Base-by-base conservation (phyloP, 495 filamentous ascomycete species). In the Talaromyces nanjingensis region DNA sequence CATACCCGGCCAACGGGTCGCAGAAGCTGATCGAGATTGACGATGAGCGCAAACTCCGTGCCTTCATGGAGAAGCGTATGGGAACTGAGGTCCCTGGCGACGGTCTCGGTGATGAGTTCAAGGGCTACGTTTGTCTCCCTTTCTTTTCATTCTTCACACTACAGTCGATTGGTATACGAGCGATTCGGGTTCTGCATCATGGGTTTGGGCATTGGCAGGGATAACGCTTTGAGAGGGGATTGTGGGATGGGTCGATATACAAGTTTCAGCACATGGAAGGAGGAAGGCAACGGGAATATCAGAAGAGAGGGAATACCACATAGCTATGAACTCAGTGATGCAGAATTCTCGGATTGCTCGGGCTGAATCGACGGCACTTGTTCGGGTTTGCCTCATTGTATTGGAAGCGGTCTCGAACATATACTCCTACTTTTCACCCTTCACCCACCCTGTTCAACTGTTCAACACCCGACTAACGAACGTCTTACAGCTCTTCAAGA, bases 1-100 rank as follows among this genome's bases (percentile, higher is more conserved):
- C 91, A 79, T 92, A 91, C 86, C 94, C 96, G 73, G 89, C 92
- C 84, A 97, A 98, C 83, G 94, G 94, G 87, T 91, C 91, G 71
- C 94, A 98, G 81, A 98, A 98, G 84, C 87, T 98, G 70, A 88
- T 98, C 82, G 94, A 98, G 74, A 82, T 98, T 71, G 94, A 98
- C 76, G 94, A 98, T 89, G 94, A 98, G 80, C 92, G 93, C 83
- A 89, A 87, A 76, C 85, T 91, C 70, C 89, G 89, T 75, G 81
- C 88, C 76, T 91, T 91, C 85, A 89, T 91, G 87, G 89, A 91
- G 75, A 88, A 88, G 80, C 89, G 93, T 85, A 98, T 98, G 94
- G 94, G 94, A 78, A 86, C 88, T 77, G 94, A 98, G 78, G 70
- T 81, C 69, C 80, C 87, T 67, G 94, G 87, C 74, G 94, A 98